phyloP scores from a whole-genome alignment of 352 stramenopile genomes.

The Phytophthora rubi region DNA sequence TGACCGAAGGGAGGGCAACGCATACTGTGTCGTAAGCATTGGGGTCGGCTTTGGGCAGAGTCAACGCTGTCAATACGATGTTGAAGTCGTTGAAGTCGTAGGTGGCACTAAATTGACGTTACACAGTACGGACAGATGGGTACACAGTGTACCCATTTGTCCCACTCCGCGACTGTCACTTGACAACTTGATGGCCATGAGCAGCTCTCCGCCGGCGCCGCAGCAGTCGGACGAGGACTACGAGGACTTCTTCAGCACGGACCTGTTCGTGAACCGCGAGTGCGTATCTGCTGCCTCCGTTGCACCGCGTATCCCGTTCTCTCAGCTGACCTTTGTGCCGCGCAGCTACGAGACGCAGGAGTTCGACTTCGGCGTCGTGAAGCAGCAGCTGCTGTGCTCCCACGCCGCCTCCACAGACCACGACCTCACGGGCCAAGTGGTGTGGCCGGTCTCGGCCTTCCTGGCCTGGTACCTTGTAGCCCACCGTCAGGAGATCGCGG shows the following conservation, averaged over 20 bases:
- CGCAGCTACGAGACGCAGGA: slow-evolving; percentile 53
- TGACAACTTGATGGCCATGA: slow-evolving; percentile 10
- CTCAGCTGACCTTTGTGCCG: not conserved
- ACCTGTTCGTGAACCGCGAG: slow-evolving; percentile 70
- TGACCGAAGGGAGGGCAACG: not conserved
- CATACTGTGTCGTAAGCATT: not conserved
- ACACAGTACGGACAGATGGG: not conserved
- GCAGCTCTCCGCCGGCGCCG: not conserved
- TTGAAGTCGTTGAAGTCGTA: not conserved
- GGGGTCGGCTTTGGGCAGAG: not conserved
- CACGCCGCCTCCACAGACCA: slow-evolving; percentile 71
- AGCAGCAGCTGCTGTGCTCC: slow-evolving; percentile 55
- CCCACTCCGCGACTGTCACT: not conserved
- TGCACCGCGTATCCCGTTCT: not conserved
- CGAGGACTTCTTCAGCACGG: slow-evolving; percentile 61
- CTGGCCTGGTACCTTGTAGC: slow-evolving; percentile 55
- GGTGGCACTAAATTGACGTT: not conserved
- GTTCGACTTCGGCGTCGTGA: slow-evolving; percentile 58
- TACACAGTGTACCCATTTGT: no score
- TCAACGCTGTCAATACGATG: not conserved
- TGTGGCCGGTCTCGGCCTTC: slow-evolving; percentile 76
- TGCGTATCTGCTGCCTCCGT: slow-evolving; percentile 21
- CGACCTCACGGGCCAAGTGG: slow-evolving; percentile 79
- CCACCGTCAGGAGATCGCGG: slow-evolving; percentile 41
- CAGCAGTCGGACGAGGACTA: slow-evolving; percentile 24